Base-by-base conservation (phyloP, 2,329 filamentous ascomycete species). In the Stagonosporopsis rhizophila region DNA sequence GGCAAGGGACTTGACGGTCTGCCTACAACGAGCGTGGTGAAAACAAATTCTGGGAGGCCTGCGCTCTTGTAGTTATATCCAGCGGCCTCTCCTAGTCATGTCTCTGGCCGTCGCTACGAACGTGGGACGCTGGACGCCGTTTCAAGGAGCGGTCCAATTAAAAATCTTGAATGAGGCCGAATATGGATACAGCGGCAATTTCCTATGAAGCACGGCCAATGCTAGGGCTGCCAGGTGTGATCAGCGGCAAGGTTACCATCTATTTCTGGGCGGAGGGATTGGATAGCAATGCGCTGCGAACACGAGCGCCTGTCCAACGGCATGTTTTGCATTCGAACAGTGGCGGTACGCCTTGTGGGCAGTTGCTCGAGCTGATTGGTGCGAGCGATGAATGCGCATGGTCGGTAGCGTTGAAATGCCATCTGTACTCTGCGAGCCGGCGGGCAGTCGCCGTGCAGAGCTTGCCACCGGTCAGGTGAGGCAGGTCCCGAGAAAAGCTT, bases 141-240 rank as follows among this genome's bases (percentile, higher is more conserved):
- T 59, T 50, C 39, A 49, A 27, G 19, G 15, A 48, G 39, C 30
- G 20, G 20, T 40, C 49, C 55, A 58, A 53, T 58, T 20, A 41
- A 39, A 30, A n/a, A 8, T 1, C 22, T 28, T 38, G 28, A 49
- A 41, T 54, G 51, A 58, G 48, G 46, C 61, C 52, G 55, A 58
- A 63, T 53, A 42, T 61, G 60, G 61, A 55, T 61, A 54, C 56
- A 56, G 69, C 69, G 63, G 56, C 61, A 72, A 70, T 69, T 67
- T 67, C 58, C 52, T 52, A 54, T 59, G 55, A 56, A 39, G 51
- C 58, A 52, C 47, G 44, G 68, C 66, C 66, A 67, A 67, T 67
- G 59, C 60, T 50, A 64, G 54, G 51, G 46, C 49, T 39, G 52
- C 41, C 51, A 44, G 39, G 59, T 49, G 47, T 39, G 69, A 71